A percentile compares a stretch with the other conserved stretches of the same genome.
phyloP scores from a whole-genome alignment of 177 flowering plant genomes.

The Vitis hybrid region DNA sequence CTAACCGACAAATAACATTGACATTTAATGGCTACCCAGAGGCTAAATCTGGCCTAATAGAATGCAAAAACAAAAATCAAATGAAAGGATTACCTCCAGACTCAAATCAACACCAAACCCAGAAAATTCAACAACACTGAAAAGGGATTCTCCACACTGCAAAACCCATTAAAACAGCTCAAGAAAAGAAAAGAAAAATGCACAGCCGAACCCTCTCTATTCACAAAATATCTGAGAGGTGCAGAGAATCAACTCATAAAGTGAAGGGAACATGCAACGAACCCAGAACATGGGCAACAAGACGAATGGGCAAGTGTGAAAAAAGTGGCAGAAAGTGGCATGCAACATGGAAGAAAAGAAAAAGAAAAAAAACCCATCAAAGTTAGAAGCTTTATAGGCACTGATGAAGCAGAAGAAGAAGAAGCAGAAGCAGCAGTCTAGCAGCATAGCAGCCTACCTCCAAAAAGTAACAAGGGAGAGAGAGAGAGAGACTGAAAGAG shows the following conservation, averaged over 20 bases:
- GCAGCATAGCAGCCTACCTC: too few species aligned
- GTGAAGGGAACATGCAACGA: not conserved
- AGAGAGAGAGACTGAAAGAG: conserved; percentile 1
- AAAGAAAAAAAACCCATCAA: not conserved
- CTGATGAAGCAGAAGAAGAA: conserved; percentile 11
- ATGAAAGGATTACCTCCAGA: conserved; percentile 4
- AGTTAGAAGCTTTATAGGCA: not conserved
- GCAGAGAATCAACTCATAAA: not conserved
- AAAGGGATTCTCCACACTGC: not conserved
- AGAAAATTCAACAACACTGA: conserved; percentile 1
- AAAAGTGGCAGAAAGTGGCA: conserved; percentile 4
- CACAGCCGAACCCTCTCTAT: conserved; percentile 10
- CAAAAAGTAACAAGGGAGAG: not conserved
- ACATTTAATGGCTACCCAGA: conserved; percentile 3
- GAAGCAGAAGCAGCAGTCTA: not conserved
- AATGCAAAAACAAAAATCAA: not conserved
- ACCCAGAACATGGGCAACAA: not conserved
- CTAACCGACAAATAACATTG: not conserved
- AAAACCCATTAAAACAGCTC: conserved; percentile 8
- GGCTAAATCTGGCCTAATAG: conserved; percentile 7
- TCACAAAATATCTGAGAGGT: not conserved
- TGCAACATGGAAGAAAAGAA: conserved; percentile 2
- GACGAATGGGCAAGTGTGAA: not conserved
- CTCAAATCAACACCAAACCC: conserved; percentile 3
- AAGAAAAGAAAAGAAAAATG: conserved; percentile 3